These are phyloP conservation scores for Vaccinium vitisidaea DNA, from an alignment of 148 eudicot genomes.

Conservation along the genomic window DNA sequence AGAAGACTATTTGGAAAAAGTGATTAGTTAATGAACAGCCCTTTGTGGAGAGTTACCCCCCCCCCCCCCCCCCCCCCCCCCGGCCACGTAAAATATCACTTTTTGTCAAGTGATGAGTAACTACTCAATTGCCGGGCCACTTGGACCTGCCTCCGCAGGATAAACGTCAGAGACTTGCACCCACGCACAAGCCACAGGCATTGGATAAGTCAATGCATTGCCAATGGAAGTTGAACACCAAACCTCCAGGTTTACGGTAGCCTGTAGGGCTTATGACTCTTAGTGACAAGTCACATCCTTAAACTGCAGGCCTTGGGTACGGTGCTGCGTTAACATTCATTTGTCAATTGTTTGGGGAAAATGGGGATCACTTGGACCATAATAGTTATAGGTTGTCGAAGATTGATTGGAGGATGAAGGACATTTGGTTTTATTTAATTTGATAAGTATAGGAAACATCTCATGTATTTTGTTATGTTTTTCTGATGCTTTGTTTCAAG, in stretches of 20 bases:
- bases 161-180: background rate
- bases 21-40: background rate
- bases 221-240: background rate
- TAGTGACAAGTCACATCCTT: background rate
- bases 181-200: background rate
- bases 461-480: background rate
- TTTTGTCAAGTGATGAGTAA: background rate
- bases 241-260: background rate
- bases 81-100: background rate
- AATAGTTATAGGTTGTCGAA: background rate
- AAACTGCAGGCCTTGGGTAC: background rate
- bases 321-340: background rate
- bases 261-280: background rate
- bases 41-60: background rate
- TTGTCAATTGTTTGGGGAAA: background rate
- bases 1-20: background rate
- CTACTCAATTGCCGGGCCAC: background rate
- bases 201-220: background rate
- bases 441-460: background rate
- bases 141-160: background rate
- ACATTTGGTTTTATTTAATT: background rate
- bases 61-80: too few relatives aligned
- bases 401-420: background rate
- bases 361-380: background rate
- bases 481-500: background rate